These are phyloP conservation scores for Phascolomyces articulosus DNA, from an alignment of 371 early-diverging fungal genomes.

Conservation along the genomic window DNA sequence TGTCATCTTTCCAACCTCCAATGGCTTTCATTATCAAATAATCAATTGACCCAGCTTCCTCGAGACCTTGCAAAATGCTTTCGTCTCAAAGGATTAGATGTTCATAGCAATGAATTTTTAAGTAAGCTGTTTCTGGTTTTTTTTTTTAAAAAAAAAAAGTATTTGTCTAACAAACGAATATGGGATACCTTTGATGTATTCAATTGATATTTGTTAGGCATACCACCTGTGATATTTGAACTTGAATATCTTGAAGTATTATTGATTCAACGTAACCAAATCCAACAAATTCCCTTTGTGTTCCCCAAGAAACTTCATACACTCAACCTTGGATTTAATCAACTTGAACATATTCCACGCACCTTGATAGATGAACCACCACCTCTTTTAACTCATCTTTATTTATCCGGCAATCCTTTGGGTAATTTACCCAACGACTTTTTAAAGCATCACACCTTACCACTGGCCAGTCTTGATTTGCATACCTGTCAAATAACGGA, in stretches of 20 bases:
- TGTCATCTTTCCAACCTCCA: slow-evolving; percentile 24
- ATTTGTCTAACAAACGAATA: no score
- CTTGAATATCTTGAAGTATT: slow-evolving; percentile 38
- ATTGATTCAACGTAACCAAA: slow-evolving; percentile 50
- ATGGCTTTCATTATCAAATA: slow-evolving; percentile 37
- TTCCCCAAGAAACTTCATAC: slow-evolving; percentile 39
- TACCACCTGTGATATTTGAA: slow-evolving; percentile 55
- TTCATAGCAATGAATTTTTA: slow-evolving; percentile 61
- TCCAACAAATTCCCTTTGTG: slow-evolving; percentile 29
- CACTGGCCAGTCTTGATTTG: slow-evolving; percentile 62
- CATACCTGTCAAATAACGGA: slow-evolving; percentile 59
- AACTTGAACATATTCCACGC: slow-evolving; percentile 47
- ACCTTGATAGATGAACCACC: slow-evolving; percentile 48
- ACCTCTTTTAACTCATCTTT: slow-evolving; percentile 50
- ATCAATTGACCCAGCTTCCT: slow-evolving; percentile 45
- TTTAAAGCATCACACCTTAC: slow-evolving; percentile 37
- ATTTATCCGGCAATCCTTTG: slow-evolving; percentile 62
- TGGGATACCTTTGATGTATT: no score
- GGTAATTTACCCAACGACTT: slow-evolving; percentile 41
- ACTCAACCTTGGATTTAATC: slow-evolving; percentile 52
- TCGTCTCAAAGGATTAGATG: slow-evolving; percentile 63
- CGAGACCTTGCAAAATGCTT: slow-evolving; percentile 52
- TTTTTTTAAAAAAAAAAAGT: no score
- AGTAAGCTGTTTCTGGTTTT: slow-evolving; percentile 17
- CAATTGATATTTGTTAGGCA: slow-evolving; percentile 23